Evolutionary conservation across 768 basidiomycete genomes (phyloP), one percentile per base, ranked within the genome.

Genomic region (Strobilomyces echinocephalus): DNA sequence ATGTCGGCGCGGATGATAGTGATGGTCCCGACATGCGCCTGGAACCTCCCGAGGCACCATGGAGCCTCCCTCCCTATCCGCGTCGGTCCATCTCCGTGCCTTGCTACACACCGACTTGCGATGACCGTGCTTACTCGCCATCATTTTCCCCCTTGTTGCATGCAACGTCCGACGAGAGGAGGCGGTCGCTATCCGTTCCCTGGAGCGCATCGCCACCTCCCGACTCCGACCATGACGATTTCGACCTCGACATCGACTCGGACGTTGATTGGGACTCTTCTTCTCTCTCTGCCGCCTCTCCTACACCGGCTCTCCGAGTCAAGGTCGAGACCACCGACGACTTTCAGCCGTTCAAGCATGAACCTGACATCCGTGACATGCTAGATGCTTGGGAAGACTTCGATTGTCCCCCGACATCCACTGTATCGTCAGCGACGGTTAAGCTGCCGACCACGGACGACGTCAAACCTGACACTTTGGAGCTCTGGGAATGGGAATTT

Each of bases 311-410:
- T 18, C 50, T 56, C 2, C 52, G 39, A 18, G 52, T 66, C n/a
- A 65, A 58, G 44, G 58, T 68, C 11, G 57, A 63, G 54, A 53
- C 53, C 12, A 34, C 43, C 15, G 61, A 72, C 34, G 73, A 72
- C 16, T 52, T 64, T 15, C 63, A 63, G 24, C 60, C 69, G 12
- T 52, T 87, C 56, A 85, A 87, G 66, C 77, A 80, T 56, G 84
- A 87, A 57, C 76, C 78, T 18, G 84, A 88, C 58, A 78, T 86
- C 5, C 79, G 82, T 58, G 79, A 79, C 12, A 77, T 85, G 70
- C 66, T 87, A 41, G 84, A 86, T 52, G 80, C 80, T 16, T 89
- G 86, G 86, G 87, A 88, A 48, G 77, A 79, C 58, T 74, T 82
- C 54, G 83, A 85, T 60, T 61, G 69, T 20, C 56, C 61, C 12